Evolutionary conservation across 768 basidiomycete species (phyloP).

Genomic region (Pleurotus djamor): DNA sequence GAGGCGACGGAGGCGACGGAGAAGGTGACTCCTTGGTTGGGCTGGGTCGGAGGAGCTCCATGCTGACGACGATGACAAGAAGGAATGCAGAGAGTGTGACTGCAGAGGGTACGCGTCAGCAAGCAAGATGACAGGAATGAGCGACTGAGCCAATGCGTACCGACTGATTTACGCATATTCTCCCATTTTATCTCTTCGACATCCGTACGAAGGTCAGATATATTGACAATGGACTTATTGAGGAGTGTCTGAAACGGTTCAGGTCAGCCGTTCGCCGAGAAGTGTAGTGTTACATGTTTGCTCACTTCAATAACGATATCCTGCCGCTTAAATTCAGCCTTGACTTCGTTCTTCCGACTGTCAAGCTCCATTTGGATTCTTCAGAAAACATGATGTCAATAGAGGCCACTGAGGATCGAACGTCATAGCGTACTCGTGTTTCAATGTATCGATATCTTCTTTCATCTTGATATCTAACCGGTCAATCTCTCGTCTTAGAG

Average conservation of each 20-base stretch:
- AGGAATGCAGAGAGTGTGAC: slow-evolving; percentile 65
- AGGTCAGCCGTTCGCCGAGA: background rate
- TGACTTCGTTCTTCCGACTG: slow-evolving; percentile 88
- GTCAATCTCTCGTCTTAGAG: slow-evolving; percentile 86
- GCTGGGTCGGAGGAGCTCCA: slow-evolving; percentile 65
- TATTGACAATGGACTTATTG: slow-evolving; percentile 68
- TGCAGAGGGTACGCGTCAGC: slow-evolving; percentile 20
- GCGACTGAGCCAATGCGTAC: slow-evolving; percentile 36
- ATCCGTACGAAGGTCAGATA: slow-evolving; percentile 77
- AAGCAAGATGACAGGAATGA: background rate
- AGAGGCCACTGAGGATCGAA: slow-evolving; percentile 14
- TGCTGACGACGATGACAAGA: slow-evolving; percentile 63
- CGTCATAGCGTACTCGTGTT: slow-evolving; percentile 73
- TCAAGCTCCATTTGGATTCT: slow-evolving; percentile 98
- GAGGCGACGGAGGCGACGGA: slow-evolving; percentile 21
- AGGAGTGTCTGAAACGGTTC: slow-evolving; percentile 48
- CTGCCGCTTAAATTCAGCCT: slow-evolving; percentile 77
- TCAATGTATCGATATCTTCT: slow-evolving; percentile 84
- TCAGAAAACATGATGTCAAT: background rate
- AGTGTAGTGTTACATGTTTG: background rate
- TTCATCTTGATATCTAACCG: slow-evolving; percentile 87
- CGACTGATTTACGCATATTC: slow-evolving; percentile 81
- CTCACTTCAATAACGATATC: slow-evolving; percentile 83
- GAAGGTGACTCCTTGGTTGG: slow-evolving; percentile 18
- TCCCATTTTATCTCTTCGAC: slow-evolving; percentile 90